A percentile compares a stretch with the other conserved stretches of the same genome.
phyloP scores from a whole-genome alignment of 441 rosid species.

The Populus tomentosa region DNA sequence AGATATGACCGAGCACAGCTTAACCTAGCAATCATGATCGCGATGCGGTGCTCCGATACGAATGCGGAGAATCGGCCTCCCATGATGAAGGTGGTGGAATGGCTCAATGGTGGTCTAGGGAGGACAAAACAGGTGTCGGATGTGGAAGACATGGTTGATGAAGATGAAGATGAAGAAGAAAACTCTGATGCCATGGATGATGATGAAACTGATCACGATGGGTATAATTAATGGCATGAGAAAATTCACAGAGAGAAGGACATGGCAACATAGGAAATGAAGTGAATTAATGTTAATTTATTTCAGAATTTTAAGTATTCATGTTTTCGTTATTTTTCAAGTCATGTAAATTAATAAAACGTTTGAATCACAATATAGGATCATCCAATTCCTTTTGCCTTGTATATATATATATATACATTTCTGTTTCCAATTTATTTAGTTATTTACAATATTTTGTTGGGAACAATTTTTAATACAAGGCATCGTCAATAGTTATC shows the following conservation, averaged over 20 bases:
- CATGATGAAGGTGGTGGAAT: constrained; percentile 52
- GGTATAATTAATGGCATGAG: not conserved
- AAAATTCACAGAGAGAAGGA: constrained; percentile 7
- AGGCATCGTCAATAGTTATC: too few species aligned
- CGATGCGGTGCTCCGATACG: constrained; percentile 45
- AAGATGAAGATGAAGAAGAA: constrained; percentile 11
- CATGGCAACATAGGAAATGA: constrained; percentile 3
- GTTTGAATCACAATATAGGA: not conserved
- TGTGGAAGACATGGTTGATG: not conserved
- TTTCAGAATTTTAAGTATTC: not conserved
- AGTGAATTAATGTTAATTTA: not conserved
- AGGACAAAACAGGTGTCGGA: constrained; percentile 25
- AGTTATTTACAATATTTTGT: too few species aligned
- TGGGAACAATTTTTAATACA: too few species aligned
- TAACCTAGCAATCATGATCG: constrained; percentile 36
- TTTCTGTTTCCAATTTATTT: not conserved
- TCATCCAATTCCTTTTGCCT: not conserved
- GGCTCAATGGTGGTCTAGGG: constrained; percentile 39
- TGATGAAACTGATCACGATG: constrained; percentile 13
- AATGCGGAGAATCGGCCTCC: constrained; percentile 48
- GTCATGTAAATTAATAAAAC: constrained; percentile 1
- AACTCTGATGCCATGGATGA: not conserved
- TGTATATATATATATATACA: not conserved
- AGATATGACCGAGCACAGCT: constrained; percentile 46
- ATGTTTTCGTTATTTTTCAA: not conserved